Evolutionary conservation across 257 asterid genomes (phyloP), one percentile per base, ranked within the genome.

Genomic region (Sherardia arvensis): DNA sequence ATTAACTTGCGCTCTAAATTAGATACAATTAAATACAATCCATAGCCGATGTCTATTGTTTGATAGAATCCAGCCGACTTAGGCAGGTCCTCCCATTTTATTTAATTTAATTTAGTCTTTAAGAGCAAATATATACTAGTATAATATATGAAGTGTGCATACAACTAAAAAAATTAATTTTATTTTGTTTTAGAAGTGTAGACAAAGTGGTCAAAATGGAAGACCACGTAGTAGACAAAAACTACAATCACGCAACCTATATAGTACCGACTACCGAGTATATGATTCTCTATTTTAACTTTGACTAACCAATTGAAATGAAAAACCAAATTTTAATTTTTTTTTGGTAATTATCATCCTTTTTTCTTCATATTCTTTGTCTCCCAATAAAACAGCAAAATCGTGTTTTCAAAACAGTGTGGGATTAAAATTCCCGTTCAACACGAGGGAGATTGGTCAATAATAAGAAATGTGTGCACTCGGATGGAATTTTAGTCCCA

Each of bases 371-470:
- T 59, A 28, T 59, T n/a, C 26, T 49, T 18, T 30, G 20, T 32
- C 51, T 43, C 51, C 51, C 51, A 43, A 43, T 43, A 43, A 43
- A 43, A 15, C 20, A 17, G 51, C 51, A 43, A 14, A 43, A 43
- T 59, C 26, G 34, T 20, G 14, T 38, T 20, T 15, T n/a, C 7
- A 15, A 54, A 49, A 40, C 21, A 43, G 51, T 4, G 51, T 5
- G 26, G 56, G 25, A 20, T 49, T 5, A 18, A 18, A 49, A 5
- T 47, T 62, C 36, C 43, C n/a, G 9, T 62, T 62, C 67, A 27
- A 62, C 67, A 21, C 57, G 59, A 48, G 58, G 58, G 38, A 47
- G 45, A 63, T 45, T 47, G 47, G 67, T 63, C 67, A 63, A 63
- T 25, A 4, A 26, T 56, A 30, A 26, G 61, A 56, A 29, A 51